Base-by-base conservation (phyloP, 352 stramenopile genomes). In the Globisporangium rhizosaccharum region DNA sequence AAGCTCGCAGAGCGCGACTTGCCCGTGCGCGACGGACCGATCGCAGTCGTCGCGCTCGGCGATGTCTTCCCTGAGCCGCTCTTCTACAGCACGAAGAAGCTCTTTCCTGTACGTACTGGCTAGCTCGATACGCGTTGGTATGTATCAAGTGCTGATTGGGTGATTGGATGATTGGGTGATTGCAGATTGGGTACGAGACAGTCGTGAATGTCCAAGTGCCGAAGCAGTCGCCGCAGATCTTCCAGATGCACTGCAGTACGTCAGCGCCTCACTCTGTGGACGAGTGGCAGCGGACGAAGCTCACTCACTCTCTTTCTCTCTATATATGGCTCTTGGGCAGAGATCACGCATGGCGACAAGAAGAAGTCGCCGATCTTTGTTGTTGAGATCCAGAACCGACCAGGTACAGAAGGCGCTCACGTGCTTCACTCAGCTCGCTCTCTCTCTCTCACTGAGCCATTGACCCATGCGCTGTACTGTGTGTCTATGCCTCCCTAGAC, bases 321-420 rank as follows among this genome's bases (percentile, higher is more conserved):
- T 45, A 5, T 50, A 5, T 50, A 23, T 23, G 23, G 23, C 23
- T 23, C 23, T 18, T 39, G 28, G 6, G 26, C 44, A 91, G 81
- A 88, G 55, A 88, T 90, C 57, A 72, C 87, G 3, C 75, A 88
- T 36, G 80, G 82, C 48, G 85, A 86, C 64, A 85, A 88, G 51
- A 88, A 90, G 41, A 89, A 90, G 18, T 78, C 75, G 0, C 85
- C 85, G 12, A 85, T 91, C 41, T 94, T 94, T 53, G 71, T 87
- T 23, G 82, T 94, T 9, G 69, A 84, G 56, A 57, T 90, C 1
- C 73, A 76, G 37, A 72, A 76, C 9, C 82, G 74, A 49, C 46
- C 75, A 66, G 77, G 79, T 91, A 71, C 12, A 50, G 7, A 26
- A n/a, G 12, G 39, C 39, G 5, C 39, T 46, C 10, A 5, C 23